phyloP scores from a whole-genome alignment of 257 asterid species.

The Salvia hispanica region DNA sequence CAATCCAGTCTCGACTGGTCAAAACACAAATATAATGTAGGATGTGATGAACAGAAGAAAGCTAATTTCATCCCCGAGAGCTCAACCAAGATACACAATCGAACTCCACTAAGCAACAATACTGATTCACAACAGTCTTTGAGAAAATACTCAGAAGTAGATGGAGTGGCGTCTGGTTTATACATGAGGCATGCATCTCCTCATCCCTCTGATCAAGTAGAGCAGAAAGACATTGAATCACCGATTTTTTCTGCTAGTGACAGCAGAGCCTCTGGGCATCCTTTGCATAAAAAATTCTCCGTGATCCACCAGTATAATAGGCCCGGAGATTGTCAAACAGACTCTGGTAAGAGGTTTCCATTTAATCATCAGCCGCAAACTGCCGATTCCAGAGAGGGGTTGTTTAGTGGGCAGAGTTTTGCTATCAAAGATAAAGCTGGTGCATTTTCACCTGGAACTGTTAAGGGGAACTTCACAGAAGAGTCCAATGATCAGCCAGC shows the following conservation, averaged over 20 bases:
- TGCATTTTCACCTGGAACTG: constrained; percentile 32
- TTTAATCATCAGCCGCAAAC: constrained; percentile 39
- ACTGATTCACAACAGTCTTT: constrained; percentile 30
- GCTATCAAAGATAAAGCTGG: constrained; percentile 35
- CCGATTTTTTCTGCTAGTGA: constrained; percentile 29
- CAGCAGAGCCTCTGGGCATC: constrained; percentile 36
- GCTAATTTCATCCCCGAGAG: constrained; percentile 30
- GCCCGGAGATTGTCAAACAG: constrained; percentile 38
- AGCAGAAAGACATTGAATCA: constrained; percentile 32
- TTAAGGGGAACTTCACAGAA: constrained; percentile 36
- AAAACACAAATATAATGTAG: constrained; percentile 32
- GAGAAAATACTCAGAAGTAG: constrained; percentile 31
- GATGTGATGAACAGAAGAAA: constrained; percentile 30
- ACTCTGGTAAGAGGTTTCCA: constrained; percentile 32
- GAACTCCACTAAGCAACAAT: constrained; percentile 28
- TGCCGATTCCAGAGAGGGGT: constrained; percentile 42
- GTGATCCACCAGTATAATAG: constrained; percentile 37
- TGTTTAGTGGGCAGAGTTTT: constrained; percentile 34
- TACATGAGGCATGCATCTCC: constrained; percentile 22
- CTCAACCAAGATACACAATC: constrained; percentile 26
- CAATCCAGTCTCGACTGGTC: constrained; percentile 31
- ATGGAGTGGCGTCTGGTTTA: constrained; percentile 33
- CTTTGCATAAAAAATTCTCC: constrained; percentile 41
- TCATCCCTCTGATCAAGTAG: constrained; percentile 38
- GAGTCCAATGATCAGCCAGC: constrained; percentile 34